These are phyloP conservation scores for Mycena galericulata DNA, from an alignment of 768 basidiomycete species.

Conservation along the genomic window DNA sequence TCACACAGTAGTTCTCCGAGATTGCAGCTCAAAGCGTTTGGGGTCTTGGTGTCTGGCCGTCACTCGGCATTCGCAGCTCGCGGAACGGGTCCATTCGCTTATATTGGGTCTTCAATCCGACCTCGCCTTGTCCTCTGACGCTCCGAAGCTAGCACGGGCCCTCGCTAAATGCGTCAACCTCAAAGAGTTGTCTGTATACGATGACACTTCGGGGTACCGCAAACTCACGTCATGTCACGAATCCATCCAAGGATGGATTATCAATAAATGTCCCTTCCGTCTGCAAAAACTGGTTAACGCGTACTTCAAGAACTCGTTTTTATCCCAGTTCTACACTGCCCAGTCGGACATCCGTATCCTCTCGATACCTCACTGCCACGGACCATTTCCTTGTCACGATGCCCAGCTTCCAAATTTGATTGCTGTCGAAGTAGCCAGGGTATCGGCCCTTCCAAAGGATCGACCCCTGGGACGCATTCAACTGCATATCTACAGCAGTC, in stretches of 20 bases:
- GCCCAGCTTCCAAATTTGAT: constrained; percentile 12
- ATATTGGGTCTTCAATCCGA: not conserved
- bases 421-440: not conserved
- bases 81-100: constrained; percentile 7
- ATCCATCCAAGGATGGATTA: constrained; percentile 11
- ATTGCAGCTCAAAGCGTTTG: not conserved
- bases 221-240: no score
- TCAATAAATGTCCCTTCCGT: constrained; percentile 9
- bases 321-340: constrained; percentile 1
- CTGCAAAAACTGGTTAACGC: constrained; percentile 2
- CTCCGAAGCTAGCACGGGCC: constrained; percentile 5
- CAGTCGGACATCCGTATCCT: constrained; percentile 18
- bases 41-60: constrained; percentile 11
- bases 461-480: constrained; percentile 9
- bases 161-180: constrained; percentile 16
- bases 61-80: not conserved
- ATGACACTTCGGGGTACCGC: not conserved
- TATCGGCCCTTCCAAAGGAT: not conserved
- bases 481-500: not conserved
- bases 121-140: not conserved
- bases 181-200: constrained; percentile 1
- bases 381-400: not conserved
- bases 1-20: constrained; percentile 9
- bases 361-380: not conserved
- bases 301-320: constrained; percentile 1